A percentile compares a stretch with the other conserved stretches of the same genome.
phyloP scores from a whole-genome alignment of 2,329 filamentous ascomycete species.

The Penicillium rolfsii region DNA sequence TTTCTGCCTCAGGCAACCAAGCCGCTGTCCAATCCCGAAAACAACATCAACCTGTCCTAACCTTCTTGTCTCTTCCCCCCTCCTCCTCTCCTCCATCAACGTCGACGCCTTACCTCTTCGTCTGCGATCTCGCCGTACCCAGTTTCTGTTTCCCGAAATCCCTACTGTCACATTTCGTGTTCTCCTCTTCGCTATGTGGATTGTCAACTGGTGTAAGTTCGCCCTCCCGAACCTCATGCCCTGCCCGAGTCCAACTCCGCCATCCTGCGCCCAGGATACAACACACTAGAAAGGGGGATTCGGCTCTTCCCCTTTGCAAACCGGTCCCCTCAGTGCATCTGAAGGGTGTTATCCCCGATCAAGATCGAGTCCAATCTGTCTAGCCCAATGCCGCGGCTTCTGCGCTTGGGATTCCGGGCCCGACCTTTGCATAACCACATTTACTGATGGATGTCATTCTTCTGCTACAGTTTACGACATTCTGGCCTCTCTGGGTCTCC shows the following conservation, averaged over 20 bases:
- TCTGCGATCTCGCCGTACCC: slow-evolving; percentile 17
- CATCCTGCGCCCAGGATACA: slow-evolving; percentile 7
- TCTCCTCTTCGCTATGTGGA: slow-evolving; percentile 69
- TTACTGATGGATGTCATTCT: slow-evolving; percentile 16
- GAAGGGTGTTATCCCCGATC: not conserved
- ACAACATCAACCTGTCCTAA: slow-evolving; percentile 38
- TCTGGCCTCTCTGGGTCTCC: slow-evolving; percentile 80
- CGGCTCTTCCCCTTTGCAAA: not conserved
- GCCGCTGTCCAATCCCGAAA: slow-evolving; percentile 25
- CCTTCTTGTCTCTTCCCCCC: slow-evolving; percentile 28
- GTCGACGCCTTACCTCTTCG: slow-evolving; percentile 23
- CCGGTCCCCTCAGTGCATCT: not conserved
- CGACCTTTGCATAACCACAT: not conserved
- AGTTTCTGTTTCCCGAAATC: slow-evolving; percentile 8
- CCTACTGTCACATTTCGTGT: slow-evolving; percentile 6
- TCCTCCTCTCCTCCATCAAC: slow-evolving; percentile 29
- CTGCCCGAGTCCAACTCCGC: slow-evolving; percentile 15
- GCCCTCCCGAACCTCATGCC: slow-evolving; percentile 13
- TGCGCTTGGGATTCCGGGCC: slow-evolving; percentile 18
- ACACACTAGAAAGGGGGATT: not conserved
- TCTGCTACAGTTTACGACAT: slow-evolving; percentile 76
- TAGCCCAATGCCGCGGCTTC: slow-evolving; percentile 14
- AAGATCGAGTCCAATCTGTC: not conserved
- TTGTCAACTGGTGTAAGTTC: slow-evolving; percentile 88
- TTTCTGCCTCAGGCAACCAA: slow-evolving; percentile 27